A percentile compares a stretch with the other conserved stretches of the same genome.
These are phyloP conservation scores for Viola odorata DNA, from an alignment of 345 rosid genomes.

Conservation along the genomic window DNA sequence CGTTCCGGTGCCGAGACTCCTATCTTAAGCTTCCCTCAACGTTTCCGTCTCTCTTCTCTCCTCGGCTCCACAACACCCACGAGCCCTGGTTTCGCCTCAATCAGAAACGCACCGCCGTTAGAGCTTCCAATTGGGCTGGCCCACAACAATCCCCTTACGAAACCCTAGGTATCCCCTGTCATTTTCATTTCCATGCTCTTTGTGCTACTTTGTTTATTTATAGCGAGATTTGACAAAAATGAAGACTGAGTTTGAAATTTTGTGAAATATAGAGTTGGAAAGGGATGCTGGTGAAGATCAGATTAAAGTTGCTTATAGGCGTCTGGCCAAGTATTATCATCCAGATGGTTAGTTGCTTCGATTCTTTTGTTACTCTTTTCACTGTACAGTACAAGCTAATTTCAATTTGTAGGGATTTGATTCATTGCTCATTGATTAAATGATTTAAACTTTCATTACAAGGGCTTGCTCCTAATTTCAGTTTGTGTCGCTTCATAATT, in stretches of 20 bases:
- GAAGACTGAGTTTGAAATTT: neutral
- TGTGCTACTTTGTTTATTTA: neutral
- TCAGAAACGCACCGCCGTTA: constrained; percentile 54
- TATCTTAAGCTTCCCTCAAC: constrained; percentile 27
- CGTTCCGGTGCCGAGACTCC: constrained; percentile 39
- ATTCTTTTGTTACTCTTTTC: neutral
- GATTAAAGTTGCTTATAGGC: constrained; percentile 78
- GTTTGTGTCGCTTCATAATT: too few relatives aligned
- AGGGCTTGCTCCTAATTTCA: too few relatives aligned
- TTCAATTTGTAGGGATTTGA: neutral
- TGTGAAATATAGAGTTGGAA: constrained; percentile 57
- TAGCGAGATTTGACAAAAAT: constrained; percentile 4
- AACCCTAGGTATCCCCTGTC: constrained; percentile 58
- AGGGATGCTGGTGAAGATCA: constrained; percentile 78
- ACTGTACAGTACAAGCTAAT: neutral
- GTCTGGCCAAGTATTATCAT: constrained; percentile 88
- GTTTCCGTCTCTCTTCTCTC: constrained; percentile 31
- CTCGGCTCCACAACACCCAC: constrained; percentile 36
- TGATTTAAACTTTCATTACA: too few relatives aligned
- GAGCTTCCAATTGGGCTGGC: constrained; percentile 64
- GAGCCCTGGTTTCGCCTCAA: constrained; percentile 46
- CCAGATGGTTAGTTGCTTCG: constrained; percentile 70
- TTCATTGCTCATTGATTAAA: too few relatives aligned
- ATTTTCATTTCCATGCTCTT: neutral
- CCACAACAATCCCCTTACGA: constrained; percentile 78